Evolutionary conservation across 2,329 filamentous ascomycete genomes (phyloP).

Genomic region (Waltergamsia citrina): DNA sequence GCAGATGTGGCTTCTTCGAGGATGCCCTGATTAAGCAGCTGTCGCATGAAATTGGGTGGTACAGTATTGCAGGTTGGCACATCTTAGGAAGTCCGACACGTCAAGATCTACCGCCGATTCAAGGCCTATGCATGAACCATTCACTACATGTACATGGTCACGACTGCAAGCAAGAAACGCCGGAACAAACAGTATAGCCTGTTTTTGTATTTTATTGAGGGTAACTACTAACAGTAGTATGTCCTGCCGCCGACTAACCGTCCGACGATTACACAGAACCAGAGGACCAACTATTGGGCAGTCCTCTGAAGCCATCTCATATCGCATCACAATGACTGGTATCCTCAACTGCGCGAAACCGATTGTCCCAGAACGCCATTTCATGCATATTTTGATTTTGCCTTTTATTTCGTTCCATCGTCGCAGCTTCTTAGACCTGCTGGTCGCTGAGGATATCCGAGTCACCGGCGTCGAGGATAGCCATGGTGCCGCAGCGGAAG

Average conservation of each 20-base stretch:
- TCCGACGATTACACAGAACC: not conserved
- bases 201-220: constrained; percentile 24
- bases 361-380: constrained; percentile 34
- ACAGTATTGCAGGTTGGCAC: too few relatives aligned
- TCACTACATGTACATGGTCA: too few relatives aligned
- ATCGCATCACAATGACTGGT: constrained; percentile 24
- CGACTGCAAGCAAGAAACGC: too few relatives aligned
- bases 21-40: too few relatives aligned
- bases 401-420: not conserved
- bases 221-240: constrained; percentile 9
- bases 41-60: too few relatives aligned
- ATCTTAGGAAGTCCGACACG: too few relatives aligned
- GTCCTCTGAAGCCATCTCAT: constrained; percentile 15
- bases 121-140: too few relatives aligned
- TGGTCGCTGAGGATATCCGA: constrained; percentile 65
- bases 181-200: too few relatives aligned
- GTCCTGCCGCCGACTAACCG: too few relatives aligned
- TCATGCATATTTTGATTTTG: constrained; percentile 13
- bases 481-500: constrained; percentile 96
- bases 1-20: too few relatives aligned
- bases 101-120: too few relatives aligned
- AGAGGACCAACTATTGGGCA: too few relatives aligned
- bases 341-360: constrained; percentile 22
- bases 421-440: constrained; percentile 38
- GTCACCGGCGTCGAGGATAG: constrained; percentile 94